These are phyloP conservation scores for Turritis glabra DNA, from an alignment of 345 rosid genomes.

Conservation along the genomic window DNA sequence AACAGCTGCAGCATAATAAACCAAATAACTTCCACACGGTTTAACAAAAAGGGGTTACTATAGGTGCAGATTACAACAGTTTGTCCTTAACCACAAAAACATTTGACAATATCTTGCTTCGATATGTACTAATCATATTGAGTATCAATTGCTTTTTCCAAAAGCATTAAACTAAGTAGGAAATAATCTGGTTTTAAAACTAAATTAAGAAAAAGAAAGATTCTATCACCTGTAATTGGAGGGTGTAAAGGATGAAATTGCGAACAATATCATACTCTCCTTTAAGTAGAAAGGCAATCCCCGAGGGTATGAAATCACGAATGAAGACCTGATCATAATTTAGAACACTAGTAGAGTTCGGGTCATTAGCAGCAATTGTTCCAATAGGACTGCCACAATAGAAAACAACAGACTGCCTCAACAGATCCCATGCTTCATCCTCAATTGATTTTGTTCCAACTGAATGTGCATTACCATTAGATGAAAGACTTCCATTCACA, in stretches of 20 bases:
- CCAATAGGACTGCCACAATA: constrained; percentile 90
- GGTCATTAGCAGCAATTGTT: constrained; percentile 94
- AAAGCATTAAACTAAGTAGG: neutral
- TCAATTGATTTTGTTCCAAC: constrained; percentile 51
- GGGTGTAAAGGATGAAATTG: constrained; percentile 87
- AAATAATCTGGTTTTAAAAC: neutral
- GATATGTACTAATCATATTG: neutral
- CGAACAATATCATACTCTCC: constrained; percentile 92
- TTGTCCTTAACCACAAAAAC: neutral
- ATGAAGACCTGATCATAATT: constrained; percentile 96
- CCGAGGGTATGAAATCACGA: constrained; percentile 92
- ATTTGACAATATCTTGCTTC: neutral
- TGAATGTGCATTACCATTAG: constrained; percentile 40
- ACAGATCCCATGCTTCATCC: constrained; percentile 88
- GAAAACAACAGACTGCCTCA: constrained; percentile 67
- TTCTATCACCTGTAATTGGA: constrained; percentile 80
- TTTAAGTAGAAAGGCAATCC: constrained; percentile 88
- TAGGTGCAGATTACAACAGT: neutral
- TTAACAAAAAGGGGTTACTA: neutral
- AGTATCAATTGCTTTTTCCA: neutral
- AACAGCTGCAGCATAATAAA: neutral
- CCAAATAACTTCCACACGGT: neutral
- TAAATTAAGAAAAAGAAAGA: neutral
- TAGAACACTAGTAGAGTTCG: constrained; percentile 54
- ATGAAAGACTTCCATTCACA: constrained; percentile 36